Evolutionary conservation across 352 stramenopile genomes (phyloP), one percentile per base, ranked within the genome.

Genomic region (Globisporangium cystogenes): DNA sequence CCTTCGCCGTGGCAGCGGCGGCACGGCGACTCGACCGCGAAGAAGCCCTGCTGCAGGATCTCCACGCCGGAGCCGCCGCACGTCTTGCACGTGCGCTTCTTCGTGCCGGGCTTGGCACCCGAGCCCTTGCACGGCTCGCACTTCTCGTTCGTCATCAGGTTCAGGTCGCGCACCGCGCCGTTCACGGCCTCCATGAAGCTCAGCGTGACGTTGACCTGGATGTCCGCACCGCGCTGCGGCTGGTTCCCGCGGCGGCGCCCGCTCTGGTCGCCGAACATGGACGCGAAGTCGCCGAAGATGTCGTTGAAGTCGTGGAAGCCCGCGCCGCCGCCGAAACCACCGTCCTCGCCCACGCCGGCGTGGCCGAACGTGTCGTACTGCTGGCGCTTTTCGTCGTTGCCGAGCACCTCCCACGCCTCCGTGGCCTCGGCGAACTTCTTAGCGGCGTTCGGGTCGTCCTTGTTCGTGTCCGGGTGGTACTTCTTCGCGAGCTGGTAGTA

Each of bases 391-490:
- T 98, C 87, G 24, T 97, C 88, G 57, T 96, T 83, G 24, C 83
- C 87, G 24, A 98, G 68, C 36, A 97, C 78, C 62, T 98, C 93
- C 86, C 96, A 98, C 4, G 93, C 93, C 58, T 98, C 91, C 11
- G 84, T 94, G 10, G 92, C 88, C 53, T 98, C 90, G 1, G 86
- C 76, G 64, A 98, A 98, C 73, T 97, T 98, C 54, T 96, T 87
- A 36, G 82, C 74, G 1, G 91, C 86, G 47, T 96, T 58, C 42
- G 84, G 84, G 53, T 97, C 87, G 45, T 88, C 79, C 64, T 98
- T 98, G 74, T 99, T 99, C 42, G 96, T 97, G 65, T 99, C 97
- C 8, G 97, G 97, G 65, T 99, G 97, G 74, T 97, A 98, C 74
- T 98, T 95, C 71, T 97, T 98, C 36, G 94, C 96, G 42, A 98